A percentile compares a stretch with the other conserved stretches of the same genome.
Conservation (phyloP, 345 rosid species). For the Salix suchowensis region DNA sequence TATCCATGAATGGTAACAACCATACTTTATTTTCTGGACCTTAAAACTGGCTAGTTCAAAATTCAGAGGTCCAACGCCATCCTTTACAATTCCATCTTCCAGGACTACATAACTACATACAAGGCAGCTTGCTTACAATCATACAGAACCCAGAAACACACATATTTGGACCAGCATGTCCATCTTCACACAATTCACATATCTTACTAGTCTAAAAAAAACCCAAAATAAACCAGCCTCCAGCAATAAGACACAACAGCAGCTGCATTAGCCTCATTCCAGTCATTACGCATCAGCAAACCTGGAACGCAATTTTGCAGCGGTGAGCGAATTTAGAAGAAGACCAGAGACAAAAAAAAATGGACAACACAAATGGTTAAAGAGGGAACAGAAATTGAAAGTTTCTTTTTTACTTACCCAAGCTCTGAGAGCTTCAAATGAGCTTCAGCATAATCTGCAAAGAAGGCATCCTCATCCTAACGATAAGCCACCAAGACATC, state of each 20-base stretch:
- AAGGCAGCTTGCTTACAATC: too few species aligned
- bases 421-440: slow-evolving; percentile 29
- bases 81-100: too few species aligned
- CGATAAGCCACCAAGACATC: not conserved
- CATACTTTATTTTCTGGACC: too few species aligned
- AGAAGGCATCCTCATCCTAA: slow-evolving; percentile 26
- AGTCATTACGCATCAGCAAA: not conserved
- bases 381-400: not conserved
- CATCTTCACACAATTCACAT: too few species aligned
- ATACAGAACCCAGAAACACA: too few species aligned
- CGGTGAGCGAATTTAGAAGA: not conserved
- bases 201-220: too few species aligned
- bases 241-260: not conserved
- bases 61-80: too few species aligned
- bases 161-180: too few species aligned
- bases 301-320: not conserved
- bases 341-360: not conserved
- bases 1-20: too few species aligned
- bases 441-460: slow-evolving; percentile 23
- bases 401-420: slow-evolving; percentile 2
- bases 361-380: not conserved
- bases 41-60: too few species aligned
- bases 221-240: not conserved
- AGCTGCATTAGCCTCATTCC: not conserved
- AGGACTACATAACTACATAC: too few species aligned